Conservation (phyloP, 768 basidiomycete genomes). For the Tulasnella sp. region DNA sequence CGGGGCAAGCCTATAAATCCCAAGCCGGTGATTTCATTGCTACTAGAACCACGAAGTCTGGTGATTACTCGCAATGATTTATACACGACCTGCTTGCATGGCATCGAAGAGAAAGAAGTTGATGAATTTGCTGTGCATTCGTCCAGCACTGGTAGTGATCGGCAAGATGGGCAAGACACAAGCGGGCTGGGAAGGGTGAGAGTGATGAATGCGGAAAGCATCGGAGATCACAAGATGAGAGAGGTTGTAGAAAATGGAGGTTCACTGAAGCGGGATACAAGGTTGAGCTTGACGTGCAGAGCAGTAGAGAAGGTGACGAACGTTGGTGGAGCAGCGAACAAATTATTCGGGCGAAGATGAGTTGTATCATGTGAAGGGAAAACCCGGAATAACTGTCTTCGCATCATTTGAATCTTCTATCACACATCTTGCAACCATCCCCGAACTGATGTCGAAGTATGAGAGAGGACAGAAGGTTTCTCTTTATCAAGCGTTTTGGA, state of each 20-base stretch:
- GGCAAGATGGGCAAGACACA: too few species aligned
- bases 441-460: too few species aligned
- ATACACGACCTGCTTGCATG: conserved; percentile 66
- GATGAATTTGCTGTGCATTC: conserved; percentile 30
- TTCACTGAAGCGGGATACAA: conserved; percentile 38
- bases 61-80: conserved; percentile 58
- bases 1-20: conserved; percentile 46
- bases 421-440: too few species aligned
- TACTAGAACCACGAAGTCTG: conserved; percentile 77
- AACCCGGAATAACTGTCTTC: too few species aligned
- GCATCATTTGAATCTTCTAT: too few species aligned
- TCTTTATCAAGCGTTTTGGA: too few species aligned
- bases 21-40: conserved; percentile 51
- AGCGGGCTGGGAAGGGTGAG: conserved; percentile 18
- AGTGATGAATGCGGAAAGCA: conserved; percentile 46
- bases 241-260: too few species aligned
- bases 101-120: conserved; percentile 47
- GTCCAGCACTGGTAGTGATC: conserved; percentile 25
- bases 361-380: too few species aligned
- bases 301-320: conserved; percentile 53
- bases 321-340: too few species aligned
- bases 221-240: too few species aligned
- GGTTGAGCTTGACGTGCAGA: conserved; percentile 79
- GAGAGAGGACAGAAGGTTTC: too few species aligned
- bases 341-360: too few species aligned